Conservation (phyloP, 345 rosid species). For the Aethionema arabicum region DNA sequence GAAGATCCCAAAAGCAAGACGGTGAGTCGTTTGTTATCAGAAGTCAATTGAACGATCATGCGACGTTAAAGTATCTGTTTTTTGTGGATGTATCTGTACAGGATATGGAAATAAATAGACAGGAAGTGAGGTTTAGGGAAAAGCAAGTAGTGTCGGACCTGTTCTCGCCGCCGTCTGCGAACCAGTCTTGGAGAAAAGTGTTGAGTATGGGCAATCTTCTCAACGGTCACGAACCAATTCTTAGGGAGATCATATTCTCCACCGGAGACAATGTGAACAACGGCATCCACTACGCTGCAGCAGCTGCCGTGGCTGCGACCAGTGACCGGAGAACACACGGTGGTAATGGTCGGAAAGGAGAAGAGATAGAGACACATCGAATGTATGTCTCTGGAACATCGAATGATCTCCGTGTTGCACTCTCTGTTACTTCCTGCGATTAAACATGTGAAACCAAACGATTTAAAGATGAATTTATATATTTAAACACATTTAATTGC, state of each 20-base stretch:
- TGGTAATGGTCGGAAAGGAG: conserved; percentile 18
- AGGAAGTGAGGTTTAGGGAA: conserved; percentile 53
- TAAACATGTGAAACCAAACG: conserved; percentile 26
- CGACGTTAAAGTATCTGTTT: background rate
- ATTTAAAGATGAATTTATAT: background rate
- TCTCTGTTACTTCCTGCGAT: conserved; percentile 82
- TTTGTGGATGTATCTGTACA: conserved; percentile 17
- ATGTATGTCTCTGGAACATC: conserved; percentile 92
- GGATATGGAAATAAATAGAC: conserved; percentile 62
- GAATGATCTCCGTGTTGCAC: conserved; percentile 90
- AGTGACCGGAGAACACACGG: conserved; percentile 28
- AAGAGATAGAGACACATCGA: conserved; percentile 77
- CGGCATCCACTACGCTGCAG: conserved; percentile 58
- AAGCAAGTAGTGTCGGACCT: conserved; percentile 61
- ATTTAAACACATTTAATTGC: conserved; percentile 14
- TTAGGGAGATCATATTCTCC: conserved; percentile 78
- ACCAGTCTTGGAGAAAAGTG: conserved; percentile 97
- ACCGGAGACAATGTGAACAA: conserved; percentile 48
- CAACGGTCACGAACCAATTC: conserved; percentile 88
- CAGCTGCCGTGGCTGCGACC: conserved; percentile 35
- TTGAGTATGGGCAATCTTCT: conserved; percentile 96
- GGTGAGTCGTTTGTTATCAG: conserved; percentile 19
- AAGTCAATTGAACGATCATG: background rate
- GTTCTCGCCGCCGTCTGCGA: conserved; percentile 72
- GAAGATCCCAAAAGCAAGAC: conserved; percentile 34